These are phyloP conservation scores for Coniochaeta sp. DNA, from an alignment of 2,329 filamentous ascomycete species.

Conservation along the genomic window DNA sequence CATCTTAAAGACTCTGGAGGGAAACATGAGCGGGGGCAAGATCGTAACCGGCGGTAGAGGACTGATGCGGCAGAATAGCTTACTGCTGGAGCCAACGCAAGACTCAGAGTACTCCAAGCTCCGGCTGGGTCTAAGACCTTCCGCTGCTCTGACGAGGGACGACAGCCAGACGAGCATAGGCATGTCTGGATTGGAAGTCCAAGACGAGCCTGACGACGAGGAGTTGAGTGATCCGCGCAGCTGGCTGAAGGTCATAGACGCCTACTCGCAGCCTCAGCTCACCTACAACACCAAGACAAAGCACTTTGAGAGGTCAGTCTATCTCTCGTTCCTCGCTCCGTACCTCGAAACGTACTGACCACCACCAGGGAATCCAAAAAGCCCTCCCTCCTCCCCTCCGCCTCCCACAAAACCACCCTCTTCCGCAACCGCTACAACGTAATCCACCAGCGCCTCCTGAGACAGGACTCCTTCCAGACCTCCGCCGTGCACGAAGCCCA, in stretches of 20 bases:
- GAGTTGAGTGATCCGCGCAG: slow-evolving; percentile 60
- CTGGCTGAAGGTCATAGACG: slow-evolving; percentile 78
- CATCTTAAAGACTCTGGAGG: slow-evolving; percentile 77
- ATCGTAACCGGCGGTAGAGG: slow-evolving; percentile 45
- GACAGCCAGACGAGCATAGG: slow-evolving; percentile 61
- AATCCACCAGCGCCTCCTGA: slow-evolving; percentile 82
- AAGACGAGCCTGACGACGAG: slow-evolving; percentile 50
- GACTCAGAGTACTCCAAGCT: slow-evolving; percentile 46
- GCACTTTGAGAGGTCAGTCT: slow-evolving; percentile 71
- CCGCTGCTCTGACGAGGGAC: slow-evolving; percentile 39
- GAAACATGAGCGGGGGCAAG: slow-evolving; percentile 81
- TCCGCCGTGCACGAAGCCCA: slow-evolving; percentile 62
- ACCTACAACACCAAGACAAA: slow-evolving; percentile 75
- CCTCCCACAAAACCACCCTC: slow-evolving; percentile 73
- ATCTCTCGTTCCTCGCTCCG: not conserved
- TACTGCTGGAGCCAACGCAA: slow-evolving; percentile 49
- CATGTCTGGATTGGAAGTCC: slow-evolving; percentile 44
- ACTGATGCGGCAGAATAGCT: slow-evolving; percentile 55
- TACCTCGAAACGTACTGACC: slow-evolving; percentile 10
- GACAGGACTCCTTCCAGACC: slow-evolving; percentile 88
- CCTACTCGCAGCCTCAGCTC: slow-evolving; percentile 78
- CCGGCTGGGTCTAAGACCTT: slow-evolving; percentile 45
- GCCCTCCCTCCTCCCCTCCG: slow-evolving; percentile 65
- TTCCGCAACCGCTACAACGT: slow-evolving; percentile 90
- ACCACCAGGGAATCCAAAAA: slow-evolving; percentile 47